Percentiles rank a stretch among this genome's conserved stretches.
Conservation (phyloP, 768 basidiomycete genomes). For the Terana coerulea region DNA sequence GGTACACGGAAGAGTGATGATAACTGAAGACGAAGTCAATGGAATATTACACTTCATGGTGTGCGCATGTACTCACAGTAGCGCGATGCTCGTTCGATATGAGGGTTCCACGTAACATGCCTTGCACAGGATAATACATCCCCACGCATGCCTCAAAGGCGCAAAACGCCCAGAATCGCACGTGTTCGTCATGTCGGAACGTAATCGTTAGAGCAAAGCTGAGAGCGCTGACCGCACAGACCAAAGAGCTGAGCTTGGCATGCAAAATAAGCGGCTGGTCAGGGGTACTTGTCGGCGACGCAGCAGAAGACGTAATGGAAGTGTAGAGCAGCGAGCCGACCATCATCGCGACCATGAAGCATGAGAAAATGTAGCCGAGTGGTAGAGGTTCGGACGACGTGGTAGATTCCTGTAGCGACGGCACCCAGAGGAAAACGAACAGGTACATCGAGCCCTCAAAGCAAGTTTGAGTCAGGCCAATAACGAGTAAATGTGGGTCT, state of each 20-base stretch:
- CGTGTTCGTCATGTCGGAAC: constrained; percentile 35
- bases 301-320: constrained; percentile 29
- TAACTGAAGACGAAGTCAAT: constrained; percentile 35
- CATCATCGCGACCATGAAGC: constrained; percentile 83
- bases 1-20: constrained; percentile 73
- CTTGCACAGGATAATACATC: constrained; percentile 77
- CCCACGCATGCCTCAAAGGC: constrained; percentile 74
- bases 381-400: constrained; percentile 43
- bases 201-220: constrained; percentile 49
- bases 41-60: not conserved
- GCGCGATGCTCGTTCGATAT: constrained; percentile 72
- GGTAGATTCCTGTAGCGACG: constrained; percentile 64
- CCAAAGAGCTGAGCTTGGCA: constrained; percentile 60
- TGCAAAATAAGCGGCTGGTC: constrained; percentile 53
- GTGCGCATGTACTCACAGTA: constrained; percentile 42
- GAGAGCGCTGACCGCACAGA: constrained; percentile 57
- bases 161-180: constrained; percentile 72
- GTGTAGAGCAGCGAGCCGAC: constrained; percentile 72
- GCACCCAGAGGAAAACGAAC: constrained; percentile 83
- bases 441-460: constrained; percentile 86
- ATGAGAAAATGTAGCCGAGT: constrained; percentile 75
- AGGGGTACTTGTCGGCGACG: too few relatives aligned
- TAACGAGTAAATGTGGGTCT: constrained; percentile 60
- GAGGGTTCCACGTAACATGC: constrained; percentile 63
- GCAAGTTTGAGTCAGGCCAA: constrained; percentile 74